Conservation (phyloP, 768 basidiomycete genomes). For the Trametes sanguinea region DNA sequence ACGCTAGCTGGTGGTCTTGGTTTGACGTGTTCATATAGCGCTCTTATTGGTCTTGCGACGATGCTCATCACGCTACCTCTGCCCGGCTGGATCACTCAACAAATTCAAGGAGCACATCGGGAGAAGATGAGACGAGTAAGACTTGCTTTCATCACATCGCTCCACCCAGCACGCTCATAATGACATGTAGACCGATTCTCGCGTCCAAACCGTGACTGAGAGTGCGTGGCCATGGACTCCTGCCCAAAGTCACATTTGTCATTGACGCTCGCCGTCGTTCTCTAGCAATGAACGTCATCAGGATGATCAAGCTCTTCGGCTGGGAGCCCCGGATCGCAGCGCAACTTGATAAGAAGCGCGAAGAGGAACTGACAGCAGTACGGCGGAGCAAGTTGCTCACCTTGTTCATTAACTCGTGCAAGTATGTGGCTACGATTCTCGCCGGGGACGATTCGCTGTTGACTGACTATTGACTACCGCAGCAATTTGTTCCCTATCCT, state of each 20-base stretch:
- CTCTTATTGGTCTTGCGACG: slow-evolving; percentile 43
- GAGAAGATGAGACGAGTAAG: slow-evolving; percentile 44
- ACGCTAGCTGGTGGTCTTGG: background rate
- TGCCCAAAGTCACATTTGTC: too few relatives aligned
- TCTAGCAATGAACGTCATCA: slow-evolving; percentile 41
- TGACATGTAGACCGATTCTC: slow-evolving; percentile 43
- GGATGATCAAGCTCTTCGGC: slow-evolving; percentile 51
- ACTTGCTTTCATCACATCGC: background rate
- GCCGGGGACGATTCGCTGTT: too few relatives aligned
- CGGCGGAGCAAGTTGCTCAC: slow-evolving; percentile 54
- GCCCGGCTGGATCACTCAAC: slow-evolving; percentile 42
- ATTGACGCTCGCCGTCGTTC: slow-evolving; percentile 28
- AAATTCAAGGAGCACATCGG: slow-evolving; percentile 36
- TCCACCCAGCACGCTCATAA: background rate
- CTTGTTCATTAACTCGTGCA: slow-evolving; percentile 45
- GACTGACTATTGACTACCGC: too few relatives aligned
- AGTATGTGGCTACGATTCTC: slow-evolving; percentile 35
- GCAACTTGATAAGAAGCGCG: slow-evolving; percentile 55
- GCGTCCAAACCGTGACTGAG: slow-evolving; percentile 51
- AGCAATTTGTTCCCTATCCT: slow-evolving; percentile 62
- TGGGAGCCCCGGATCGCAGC: slow-evolving; percentile 49
- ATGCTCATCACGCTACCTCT: slow-evolving; percentile 45
- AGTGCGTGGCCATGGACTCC: slow-evolving; percentile 13
- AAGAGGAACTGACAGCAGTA: slow-evolving; percentile 58
- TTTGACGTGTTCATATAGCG: slow-evolving; percentile 13